Percentiles rank a stretch among this genome's conserved stretches.
phyloP scores from a whole-genome alignment of 306 rosid species.

The Citrullus mucosospermus region DNA sequence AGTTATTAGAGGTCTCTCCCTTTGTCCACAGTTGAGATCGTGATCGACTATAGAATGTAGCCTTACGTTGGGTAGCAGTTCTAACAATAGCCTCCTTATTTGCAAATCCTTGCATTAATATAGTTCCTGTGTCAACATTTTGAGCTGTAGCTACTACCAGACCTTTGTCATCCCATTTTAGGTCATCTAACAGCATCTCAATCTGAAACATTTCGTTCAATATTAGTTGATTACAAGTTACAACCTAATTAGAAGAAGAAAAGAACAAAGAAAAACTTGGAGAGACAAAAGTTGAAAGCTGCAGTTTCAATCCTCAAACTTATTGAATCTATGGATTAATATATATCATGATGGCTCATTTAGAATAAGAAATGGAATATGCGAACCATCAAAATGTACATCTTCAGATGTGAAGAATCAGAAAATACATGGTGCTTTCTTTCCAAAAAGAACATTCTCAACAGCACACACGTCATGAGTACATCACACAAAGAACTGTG shows the following conservation, averaged over 20 bases:
- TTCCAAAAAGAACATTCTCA: neutral
- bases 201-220: constrained; percentile 37
- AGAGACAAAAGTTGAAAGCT: neutral
- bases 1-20: constrained; percentile 87
- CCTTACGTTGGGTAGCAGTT: constrained; percentile 53
- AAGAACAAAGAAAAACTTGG: neutral
- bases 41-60: constrained; percentile 83
- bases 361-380: neutral
- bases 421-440: neutral
- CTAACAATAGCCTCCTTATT: constrained; percentile 55
- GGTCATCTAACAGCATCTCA: constrained; percentile 35
- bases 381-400: neutral
- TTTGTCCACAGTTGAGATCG: constrained; percentile 78
- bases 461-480: neutral
- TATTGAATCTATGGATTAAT: neutral
- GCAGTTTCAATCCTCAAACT: neutral
- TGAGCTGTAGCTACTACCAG: constrained; percentile 81
- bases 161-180: constrained; percentile 90
- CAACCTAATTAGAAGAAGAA: neutral
- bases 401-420: neutral
- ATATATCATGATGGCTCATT: neutral
- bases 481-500: too few relatives aligned
- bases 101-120: constrained; percentile 92
- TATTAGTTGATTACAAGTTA: neutral
- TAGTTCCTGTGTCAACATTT: constrained; percentile 83